A percentile compares a stretch with the other conserved stretches of the same genome.
Evolutionary conservation across 2,329 filamentous ascomycete species (phyloP).

Genomic region (Aspergillus tanneri): DNA sequence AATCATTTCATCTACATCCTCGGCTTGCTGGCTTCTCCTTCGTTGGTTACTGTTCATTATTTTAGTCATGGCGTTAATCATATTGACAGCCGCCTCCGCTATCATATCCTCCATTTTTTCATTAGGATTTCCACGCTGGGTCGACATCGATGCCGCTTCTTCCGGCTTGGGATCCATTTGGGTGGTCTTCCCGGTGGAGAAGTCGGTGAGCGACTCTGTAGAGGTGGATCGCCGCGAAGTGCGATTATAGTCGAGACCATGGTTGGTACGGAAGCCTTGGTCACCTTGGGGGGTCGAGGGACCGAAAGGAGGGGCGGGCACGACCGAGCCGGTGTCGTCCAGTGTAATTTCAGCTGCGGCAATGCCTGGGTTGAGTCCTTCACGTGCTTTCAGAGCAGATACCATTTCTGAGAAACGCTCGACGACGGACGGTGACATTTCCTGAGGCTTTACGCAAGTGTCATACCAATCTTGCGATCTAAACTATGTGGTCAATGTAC

Average conservation of each 20-base stretch:
- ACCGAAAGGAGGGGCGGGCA: too few species aligned
- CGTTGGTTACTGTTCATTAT: constrained; percentile 30
- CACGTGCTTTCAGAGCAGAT: background rate
- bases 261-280: too few species aligned
- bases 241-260: too few species aligned
- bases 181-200: background rate
- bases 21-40: constrained; percentile 22
- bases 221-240: background rate
- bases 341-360: background rate
- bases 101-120: constrained; percentile 24
- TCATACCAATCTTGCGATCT: constrained; percentile 41
- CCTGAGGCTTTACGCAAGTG: constrained; percentile 22
- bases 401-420: constrained; percentile 11
- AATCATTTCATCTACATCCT: constrained; percentile 22
- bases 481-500: background rate
- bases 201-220: background rate
- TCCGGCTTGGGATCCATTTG: background rate
- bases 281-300: too few species aligned
- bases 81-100: constrained; percentile 30
- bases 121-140: constrained; percentile 1
- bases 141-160: background rate
- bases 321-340: background rate
- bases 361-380: background rate
- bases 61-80: constrained; percentile 36
- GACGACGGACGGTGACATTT: constrained; percentile 15